A percentile compares a stretch with the other conserved stretches of the same genome.
phyloP scores from a whole-genome alignment of 208 protist species.

The Crithidia mellificae region DNA sequence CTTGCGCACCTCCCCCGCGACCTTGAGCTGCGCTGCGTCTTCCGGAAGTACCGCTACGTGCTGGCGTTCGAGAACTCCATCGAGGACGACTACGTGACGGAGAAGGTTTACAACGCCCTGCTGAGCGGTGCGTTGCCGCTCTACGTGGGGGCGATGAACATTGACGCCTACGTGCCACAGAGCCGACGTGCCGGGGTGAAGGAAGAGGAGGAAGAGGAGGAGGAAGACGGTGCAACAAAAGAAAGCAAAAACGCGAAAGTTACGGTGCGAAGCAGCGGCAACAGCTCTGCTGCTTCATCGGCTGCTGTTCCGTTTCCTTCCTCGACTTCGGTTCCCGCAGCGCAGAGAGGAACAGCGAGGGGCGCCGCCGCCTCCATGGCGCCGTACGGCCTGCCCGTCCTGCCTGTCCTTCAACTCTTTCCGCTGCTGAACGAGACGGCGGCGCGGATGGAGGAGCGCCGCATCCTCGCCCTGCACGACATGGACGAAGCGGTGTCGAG shows the following conservation, averaged over 20 bases:
- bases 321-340: no score
- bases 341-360: no score
- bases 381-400: not conserved
- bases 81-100: slow-evolving; percentile 65
- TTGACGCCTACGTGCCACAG: slow-evolving; percentile 42
- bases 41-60: slow-evolving; percentile 43
- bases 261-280: no score
- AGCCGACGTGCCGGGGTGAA: not conserved
- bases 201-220: no score
- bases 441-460: slow-evolving; percentile 9
- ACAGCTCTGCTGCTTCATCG: no score
- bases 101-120: slow-evolving; percentile 71
- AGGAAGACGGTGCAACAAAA: no score
- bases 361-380: not conserved
- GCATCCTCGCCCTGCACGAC: slow-evolving; percentile 7
- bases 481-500: slow-evolving; percentile 8
- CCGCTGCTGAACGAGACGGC: slow-evolving; percentile 26
- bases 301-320: no score
- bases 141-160: slow-evolving; percentile 49
- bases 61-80: slow-evolving; percentile 55
- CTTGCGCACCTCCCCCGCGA: slow-evolving; percentile 12
- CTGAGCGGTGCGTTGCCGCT: slow-evolving; percentile 49
- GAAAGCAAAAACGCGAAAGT: no score
- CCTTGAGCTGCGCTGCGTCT: slow-evolving; percentile 34
- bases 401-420: slow-evolving; percentile 17